phyloP scores from a whole-genome alignment of 371 early-diverging fungal genomes.

The Syncephalastrum sp. region DNA sequence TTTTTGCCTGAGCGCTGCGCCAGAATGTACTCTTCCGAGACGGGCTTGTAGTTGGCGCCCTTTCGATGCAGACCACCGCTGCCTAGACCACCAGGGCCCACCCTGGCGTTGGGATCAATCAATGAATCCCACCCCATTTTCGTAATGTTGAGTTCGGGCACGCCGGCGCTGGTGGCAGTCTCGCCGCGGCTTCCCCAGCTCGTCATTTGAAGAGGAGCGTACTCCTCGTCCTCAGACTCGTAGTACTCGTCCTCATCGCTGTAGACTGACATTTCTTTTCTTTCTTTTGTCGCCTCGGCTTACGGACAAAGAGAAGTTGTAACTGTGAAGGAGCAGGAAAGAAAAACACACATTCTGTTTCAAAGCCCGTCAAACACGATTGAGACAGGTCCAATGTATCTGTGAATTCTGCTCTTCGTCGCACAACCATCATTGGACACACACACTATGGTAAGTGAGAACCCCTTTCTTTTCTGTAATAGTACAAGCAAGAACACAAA shows the following conservation, averaged over 20 bases:
- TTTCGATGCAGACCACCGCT: slow-evolving; percentile 46
- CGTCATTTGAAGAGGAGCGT: slow-evolving; percentile 16
- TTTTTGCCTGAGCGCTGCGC: slow-evolving; percentile 36
- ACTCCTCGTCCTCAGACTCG: slow-evolving; percentile 17
- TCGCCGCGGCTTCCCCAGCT: slow-evolving; percentile 17
- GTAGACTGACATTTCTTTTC: no score
- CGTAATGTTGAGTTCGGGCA: slow-evolving; percentile 27
- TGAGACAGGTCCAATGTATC: no score
- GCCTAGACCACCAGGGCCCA: slow-evolving; percentile 38
- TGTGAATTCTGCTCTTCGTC: no score
- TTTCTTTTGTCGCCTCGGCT: no score
- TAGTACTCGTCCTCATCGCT: slow-evolving; percentile 2
- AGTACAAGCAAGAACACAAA: no score
- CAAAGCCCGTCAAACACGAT: no score
- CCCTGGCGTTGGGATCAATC: slow-evolving; percentile 39
- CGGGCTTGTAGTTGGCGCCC: slow-evolving; percentile 45
- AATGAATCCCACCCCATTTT: slow-evolving; percentile 33
- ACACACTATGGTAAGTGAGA: no score
- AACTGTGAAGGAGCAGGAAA: no score
- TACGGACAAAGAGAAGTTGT: no score
- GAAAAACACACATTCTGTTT: no score
- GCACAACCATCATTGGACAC: no score
- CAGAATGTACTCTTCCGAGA: slow-evolving; percentile 41
- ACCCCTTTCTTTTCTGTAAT: no score
- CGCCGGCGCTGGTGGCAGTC: slow-evolving; percentile 11